A percentile compares a stretch with the other conserved stretches of the same genome.
Evolutionary conservation across 306 rosid genomes (phyloP).

Genomic region (Betula pendula): DNA sequence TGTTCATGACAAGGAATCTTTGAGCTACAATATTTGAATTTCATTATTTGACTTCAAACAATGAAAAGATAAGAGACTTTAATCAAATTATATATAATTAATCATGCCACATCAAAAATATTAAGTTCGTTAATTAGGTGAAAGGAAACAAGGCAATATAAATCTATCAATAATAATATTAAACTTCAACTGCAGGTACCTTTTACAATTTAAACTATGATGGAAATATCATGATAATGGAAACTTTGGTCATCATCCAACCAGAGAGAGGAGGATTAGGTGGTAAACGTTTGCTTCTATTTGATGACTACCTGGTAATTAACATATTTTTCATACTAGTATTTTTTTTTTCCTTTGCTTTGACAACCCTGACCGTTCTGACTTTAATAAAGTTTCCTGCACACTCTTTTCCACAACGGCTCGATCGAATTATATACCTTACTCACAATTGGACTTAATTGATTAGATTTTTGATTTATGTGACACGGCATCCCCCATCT

Average conservation of each 20-base stretch:
- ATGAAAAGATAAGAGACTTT: background rate
- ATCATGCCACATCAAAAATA: too few species aligned
- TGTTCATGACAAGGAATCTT: background rate
- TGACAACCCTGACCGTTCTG: slow-evolving; percentile 22
- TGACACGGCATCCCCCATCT: slow-evolving; percentile 27
- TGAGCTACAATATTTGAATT: background rate
- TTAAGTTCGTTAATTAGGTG: too few species aligned
- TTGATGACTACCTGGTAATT: background rate
- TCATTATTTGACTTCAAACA: background rate
- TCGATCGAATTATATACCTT: background rate
- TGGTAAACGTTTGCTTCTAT: background rate
- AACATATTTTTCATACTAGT: background rate
- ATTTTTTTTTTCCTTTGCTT: slow-evolving; percentile 22
- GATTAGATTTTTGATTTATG: slow-evolving; percentile 7
- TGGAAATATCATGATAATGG: background rate
- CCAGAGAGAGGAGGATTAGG: slow-evolving; percentile 29
- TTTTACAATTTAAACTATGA: background rate
- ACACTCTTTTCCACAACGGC: slow-evolving; percentile 18
- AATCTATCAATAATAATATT: background rate
- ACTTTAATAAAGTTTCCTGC: slow-evolving; percentile 31
- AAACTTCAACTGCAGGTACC: background rate
- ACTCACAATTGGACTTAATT: slow-evolving; percentile 4
- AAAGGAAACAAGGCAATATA: too few species aligned
- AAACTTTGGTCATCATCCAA: slow-evolving; percentile 27
- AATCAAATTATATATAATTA: background rate